Percentiles rank a stretch among this genome's conserved stretches.
Conservation (phyloP, 768 basidiomycete genomes). For the Trametes cubensis region DNA sequence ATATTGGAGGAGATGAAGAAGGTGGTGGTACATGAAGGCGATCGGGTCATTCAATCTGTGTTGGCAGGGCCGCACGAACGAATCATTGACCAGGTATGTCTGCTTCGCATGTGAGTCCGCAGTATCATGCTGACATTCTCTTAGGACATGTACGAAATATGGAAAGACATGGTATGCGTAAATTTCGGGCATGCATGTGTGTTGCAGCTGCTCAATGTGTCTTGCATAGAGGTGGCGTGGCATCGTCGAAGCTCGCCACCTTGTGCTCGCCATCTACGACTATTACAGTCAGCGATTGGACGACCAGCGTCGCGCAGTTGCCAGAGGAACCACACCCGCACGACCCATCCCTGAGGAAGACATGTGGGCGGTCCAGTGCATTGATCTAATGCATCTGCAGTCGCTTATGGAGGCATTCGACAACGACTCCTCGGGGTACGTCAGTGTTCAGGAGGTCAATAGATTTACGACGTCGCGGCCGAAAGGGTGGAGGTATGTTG, state of each 20-base stretch:
- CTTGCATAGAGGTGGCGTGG: conserved; percentile 50
- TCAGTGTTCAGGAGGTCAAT: conserved; percentile 40
- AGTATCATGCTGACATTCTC: neutral
- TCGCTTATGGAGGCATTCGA: conserved; percentile 45
- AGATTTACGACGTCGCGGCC: conserved; percentile 35
- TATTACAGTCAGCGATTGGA: conserved; percentile 35
- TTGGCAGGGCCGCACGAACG: conserved; percentile 48
- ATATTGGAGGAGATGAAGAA: conserved; percentile 35
- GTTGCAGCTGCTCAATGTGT: too few relatives aligned
- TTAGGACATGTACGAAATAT: conserved; percentile 51
- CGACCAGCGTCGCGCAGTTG: neutral
- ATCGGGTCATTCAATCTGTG: conserved; percentile 44
- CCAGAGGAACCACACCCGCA: neutral
- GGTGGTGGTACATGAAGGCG: conserved; percentile 37
- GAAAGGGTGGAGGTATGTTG: conserved; percentile 36
- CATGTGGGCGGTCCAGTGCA: conserved; percentile 40
- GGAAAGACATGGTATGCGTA: conserved; percentile 55
- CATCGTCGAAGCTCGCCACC: conserved; percentile 53
- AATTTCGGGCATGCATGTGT: too few relatives aligned
- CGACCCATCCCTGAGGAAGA: conserved; percentile 22
- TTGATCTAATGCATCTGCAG: conserved; percentile 38
- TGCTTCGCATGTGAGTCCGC: neutral
- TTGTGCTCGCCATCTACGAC: conserved; percentile 45
- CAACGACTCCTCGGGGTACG: conserved; percentile 43
- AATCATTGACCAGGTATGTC: conserved; percentile 42